Conservation (phyloP, 768 basidiomycete species). For the Arthromyces matolae region DNA sequence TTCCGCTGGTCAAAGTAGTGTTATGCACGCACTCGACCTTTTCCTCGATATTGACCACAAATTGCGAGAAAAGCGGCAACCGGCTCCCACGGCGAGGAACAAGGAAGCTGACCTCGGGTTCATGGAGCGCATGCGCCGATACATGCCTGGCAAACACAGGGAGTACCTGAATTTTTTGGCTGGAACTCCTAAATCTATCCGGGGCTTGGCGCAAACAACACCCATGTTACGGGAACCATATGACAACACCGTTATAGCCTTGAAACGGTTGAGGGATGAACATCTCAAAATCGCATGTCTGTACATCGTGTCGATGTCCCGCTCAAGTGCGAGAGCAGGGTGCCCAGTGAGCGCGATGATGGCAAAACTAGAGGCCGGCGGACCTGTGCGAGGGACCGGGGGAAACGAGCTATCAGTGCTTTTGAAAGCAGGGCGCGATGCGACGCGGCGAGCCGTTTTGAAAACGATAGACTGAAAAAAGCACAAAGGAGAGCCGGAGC, state of each 20-base stretch:
- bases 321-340: slow-evolving; percentile 42
- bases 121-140: slow-evolving; percentile 90
- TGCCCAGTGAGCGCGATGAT: slow-evolving; percentile 58
- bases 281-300: slow-evolving; percentile 89
- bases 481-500: not conserved
- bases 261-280: slow-evolving; percentile 80
- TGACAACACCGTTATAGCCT: slow-evolving; percentile 69
- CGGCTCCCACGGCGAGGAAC: slow-evolving; percentile 61
- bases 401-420: slow-evolving; percentile 80
- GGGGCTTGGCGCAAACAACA: slow-evolving; percentile 54
- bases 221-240: slow-evolving; percentile 70
- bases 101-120: slow-evolving; percentile 70
- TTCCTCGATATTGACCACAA: slow-evolving; percentile 89
- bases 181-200: slow-evolving; percentile 54
- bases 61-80: slow-evolving; percentile 65
- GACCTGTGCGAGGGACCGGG: slow-evolving; percentile 79
- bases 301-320: slow-evolving; percentile 85
- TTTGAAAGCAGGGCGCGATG: slow-evolving; percentile 87
- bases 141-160: slow-evolving; percentile 93
- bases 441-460: slow-evolving; percentile 65
- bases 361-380: slow-evolving; percentile 40
- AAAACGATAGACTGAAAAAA: slow-evolving; percentile 25
- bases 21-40: slow-evolving; percentile 83
- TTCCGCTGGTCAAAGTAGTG: slow-evolving; percentile 89
- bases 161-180: slow-evolving; percentile 75